Evolutionary conservation across 805 yeast genomes (phyloP), one percentile per base, ranked within the genome.

Genomic region (Kockiozyma suomiensis): DNA sequence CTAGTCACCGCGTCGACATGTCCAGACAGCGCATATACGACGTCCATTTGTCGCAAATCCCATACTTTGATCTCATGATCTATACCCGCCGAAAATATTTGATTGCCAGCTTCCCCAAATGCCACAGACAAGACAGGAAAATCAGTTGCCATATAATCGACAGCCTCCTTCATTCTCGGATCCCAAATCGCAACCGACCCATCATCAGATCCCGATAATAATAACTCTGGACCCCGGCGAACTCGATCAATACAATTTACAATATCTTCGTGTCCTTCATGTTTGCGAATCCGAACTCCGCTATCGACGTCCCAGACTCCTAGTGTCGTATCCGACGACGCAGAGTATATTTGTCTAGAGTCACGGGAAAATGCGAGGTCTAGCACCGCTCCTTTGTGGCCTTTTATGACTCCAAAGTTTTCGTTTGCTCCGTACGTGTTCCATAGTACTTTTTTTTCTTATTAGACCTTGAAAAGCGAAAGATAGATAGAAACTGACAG

Each of bases 181-280:
- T 89, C 96, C 93, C 93, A 89, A 1, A 85, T 12, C 41, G 75
- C 75, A 0, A 82, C 75, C 2, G 73, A 60, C 0, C 91, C 90
- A 67, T 85, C 90, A 66, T 89, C 96, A 8, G 85, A 79, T 3
- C 82, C 89, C 38, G 88, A 81, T 1, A 81, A 78, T 4, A 76
- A 59, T 7, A 73, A 56, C 46, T 75, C 77, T 2, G 62, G 54
- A 19, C 69, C 74, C 7, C 68, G 69, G 25, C 74, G 71, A 56
- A 65, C 68, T 10, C 71, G 69, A 23, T 71, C 80, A 1, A 88
- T 73, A 62, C 85, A 81, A 68, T 88, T 88, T 1, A 87, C 83
- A 4, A 81, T 78, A 12, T 75, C 73, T 3, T 72, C 73, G 68
- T 85, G 87, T 1, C 81, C 83, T n/a, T 68, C 68, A 19, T 82